A percentile compares a stretch with the other conserved stretches of the same genome.
Evolutionary conservation across 352 stramenopile species (phyloP).

Genomic region (Phytophthora hybrid): DNA sequence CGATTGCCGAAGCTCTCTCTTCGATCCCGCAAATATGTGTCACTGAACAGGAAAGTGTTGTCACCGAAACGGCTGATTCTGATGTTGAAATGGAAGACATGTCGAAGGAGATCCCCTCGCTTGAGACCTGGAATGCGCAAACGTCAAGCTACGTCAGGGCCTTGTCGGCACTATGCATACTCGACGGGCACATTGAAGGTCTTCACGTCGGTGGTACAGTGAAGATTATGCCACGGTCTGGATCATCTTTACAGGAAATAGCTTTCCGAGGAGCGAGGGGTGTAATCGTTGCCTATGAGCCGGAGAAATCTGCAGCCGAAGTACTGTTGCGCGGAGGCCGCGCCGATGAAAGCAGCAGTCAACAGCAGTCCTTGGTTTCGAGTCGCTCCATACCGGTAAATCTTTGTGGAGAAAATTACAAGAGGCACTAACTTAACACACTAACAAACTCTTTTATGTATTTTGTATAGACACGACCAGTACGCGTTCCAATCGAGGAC

Average conservation of each 20-base stretch:
- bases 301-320: conserved; percentile 84
- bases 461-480: conserved; percentile 63
- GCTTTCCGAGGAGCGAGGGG: conserved; percentile 77
- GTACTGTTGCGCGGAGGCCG: conserved; percentile 69
- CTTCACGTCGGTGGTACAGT: conserved; percentile 83
- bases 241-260: conserved; percentile 76
- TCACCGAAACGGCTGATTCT: conserved; percentile 48
- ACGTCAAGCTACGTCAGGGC: conserved; percentile 65
- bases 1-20: conserved; percentile 63
- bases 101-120: conserved; percentile 60
- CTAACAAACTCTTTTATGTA: conserved; percentile 9
- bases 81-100: conserved; percentile 91
- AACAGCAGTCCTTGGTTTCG: conserved; percentile 44
- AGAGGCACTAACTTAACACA: background rate
- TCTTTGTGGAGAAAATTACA: background rate
- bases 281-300: conserved; percentile 81
- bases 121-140: conserved; percentile 63
- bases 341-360: conserved; percentile 41
- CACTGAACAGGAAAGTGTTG: conserved; percentile 36
- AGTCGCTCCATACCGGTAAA: conserved; percentile 58
- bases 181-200: conserved; percentile 88
- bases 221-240: conserved; percentile 82
- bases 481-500: conserved; percentile 87
- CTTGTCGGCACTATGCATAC: conserved; percentile 79
- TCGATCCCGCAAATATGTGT: conserved; percentile 56